A percentile compares a stretch with the other conserved stretches of the same genome.
Evolutionary conservation across 2,329 filamentous ascomycete genomes (phyloP).

Genomic region (Epicoccum nigrum): DNA sequence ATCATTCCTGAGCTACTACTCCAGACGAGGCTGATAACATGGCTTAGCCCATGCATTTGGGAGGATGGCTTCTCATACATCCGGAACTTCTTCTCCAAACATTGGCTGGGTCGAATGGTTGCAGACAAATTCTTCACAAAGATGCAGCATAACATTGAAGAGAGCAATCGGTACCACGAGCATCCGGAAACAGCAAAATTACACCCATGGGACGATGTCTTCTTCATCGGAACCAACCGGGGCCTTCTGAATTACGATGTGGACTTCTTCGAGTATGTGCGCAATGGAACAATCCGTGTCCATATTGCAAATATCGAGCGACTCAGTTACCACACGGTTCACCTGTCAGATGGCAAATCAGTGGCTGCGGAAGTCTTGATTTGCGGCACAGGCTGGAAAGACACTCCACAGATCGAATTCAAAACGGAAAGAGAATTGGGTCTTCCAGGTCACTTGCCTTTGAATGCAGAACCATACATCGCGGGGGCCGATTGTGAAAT

Average conservation of each 20-base stretch:
- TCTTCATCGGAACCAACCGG: conserved; percentile 62
- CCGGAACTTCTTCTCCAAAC: conserved; percentile 63
- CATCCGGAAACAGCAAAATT: conserved; percentile 50
- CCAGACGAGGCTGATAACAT: conserved; percentile 69
- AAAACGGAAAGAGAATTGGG: conserved; percentile 37
- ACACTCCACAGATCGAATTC: conserved; percentile 60
- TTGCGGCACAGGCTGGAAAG: conserved; percentile 64
- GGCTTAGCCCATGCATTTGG: conserved; percentile 78
- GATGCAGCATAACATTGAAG: conserved; percentile 59
- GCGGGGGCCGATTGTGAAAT: conserved; percentile 59
- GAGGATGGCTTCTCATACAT: conserved; percentile 65
- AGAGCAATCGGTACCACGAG: conserved; percentile 53
- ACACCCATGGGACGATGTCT: conserved; percentile 50
- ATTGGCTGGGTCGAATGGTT: conserved; percentile 61
- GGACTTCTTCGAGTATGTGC: conserved; percentile 64
- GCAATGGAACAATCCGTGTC: conserved; percentile 58
- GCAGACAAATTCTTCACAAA: conserved; percentile 63
- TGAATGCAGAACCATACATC: conserved; percentile 16
- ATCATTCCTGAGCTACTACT: conserved; percentile 70
- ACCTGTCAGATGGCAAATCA: conserved; percentile 55
- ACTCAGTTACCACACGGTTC: conserved; percentile 55
- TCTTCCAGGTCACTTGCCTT: conserved; percentile 25
- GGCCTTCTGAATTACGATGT: conserved; percentile 65
- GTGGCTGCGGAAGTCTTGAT: conserved; percentile 60
- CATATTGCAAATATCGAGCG: conserved; percentile 61